Evolutionary conservation across 2,329 filamentous ascomycete species (phyloP).

Genomic region (Trichoderma aggressivum): DNA sequence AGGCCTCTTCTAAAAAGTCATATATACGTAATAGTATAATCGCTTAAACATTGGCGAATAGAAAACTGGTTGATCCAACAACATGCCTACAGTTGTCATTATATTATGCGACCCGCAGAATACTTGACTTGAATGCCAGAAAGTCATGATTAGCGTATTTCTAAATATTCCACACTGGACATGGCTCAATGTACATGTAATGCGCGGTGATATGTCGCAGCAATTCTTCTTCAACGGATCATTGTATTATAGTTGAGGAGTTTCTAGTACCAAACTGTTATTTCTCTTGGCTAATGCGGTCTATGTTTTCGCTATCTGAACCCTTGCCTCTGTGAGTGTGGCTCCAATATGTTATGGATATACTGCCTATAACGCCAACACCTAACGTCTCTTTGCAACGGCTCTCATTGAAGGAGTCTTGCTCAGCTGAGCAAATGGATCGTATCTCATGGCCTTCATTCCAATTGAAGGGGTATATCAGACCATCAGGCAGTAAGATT

Average conservation of each 20-base stretch:
- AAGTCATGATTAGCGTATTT: not conserved
- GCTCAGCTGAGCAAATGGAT: not conserved
- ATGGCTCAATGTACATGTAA: not conserved
- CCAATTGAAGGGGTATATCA: not conserved
- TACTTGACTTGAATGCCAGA: not conserved
- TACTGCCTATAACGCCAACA: not conserved
- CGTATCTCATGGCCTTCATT: not conserved
- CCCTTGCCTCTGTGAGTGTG: conserved; percentile 14
- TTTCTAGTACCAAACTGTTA: not conserved
- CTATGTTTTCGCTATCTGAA: conserved; percentile 11
- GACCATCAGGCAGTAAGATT: not conserved
- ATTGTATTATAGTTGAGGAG: not conserved
- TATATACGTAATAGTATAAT: not conserved
- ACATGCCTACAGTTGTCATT: not conserved
- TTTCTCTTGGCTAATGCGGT: conserved; percentile 31
- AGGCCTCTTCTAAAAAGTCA: too few relatives aligned
- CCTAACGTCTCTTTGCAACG: not conserved
- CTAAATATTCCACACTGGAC: not conserved
- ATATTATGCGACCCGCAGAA: not conserved
- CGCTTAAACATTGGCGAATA: not conserved
- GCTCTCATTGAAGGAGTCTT: not conserved
- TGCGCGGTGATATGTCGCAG: not conserved
- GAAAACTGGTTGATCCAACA: not conserved
- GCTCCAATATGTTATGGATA: conserved; percentile 16
- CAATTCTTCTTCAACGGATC: not conserved